phyloP scores from a whole-genome alignment of 371 early-diverging fungal genomes.

The Syncephalastrum monosporum region DNA sequence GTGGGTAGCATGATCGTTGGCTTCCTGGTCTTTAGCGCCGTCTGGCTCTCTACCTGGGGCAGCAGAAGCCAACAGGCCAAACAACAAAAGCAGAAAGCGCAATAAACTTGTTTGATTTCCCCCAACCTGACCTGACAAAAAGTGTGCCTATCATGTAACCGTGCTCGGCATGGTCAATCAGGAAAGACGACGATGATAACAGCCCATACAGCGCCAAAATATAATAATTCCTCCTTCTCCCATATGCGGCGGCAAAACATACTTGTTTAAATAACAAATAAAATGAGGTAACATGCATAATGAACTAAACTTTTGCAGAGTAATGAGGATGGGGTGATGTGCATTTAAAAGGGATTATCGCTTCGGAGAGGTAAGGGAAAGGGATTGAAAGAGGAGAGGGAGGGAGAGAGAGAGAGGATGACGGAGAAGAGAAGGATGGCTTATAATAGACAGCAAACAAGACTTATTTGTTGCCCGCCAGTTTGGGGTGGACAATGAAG shows the following conservation, averaged over 20 bases:
- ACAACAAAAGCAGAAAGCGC: conserved; percentile 15
- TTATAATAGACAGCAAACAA: no score
- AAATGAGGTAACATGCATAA: conserved; percentile 1
- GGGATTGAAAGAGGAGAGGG: neutral
- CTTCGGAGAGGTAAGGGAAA: no score
- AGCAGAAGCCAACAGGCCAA: conserved; percentile 10
- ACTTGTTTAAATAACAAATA: conserved; percentile 1
- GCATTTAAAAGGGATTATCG: no score
- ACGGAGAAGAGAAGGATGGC: no score
- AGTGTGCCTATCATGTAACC: no score
- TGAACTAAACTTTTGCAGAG: no score
- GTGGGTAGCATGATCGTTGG: conserved; percentile 80
- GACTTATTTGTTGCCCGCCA: conserved; percentile 3
- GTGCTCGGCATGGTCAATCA: no score
- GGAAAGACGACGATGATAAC: no score
- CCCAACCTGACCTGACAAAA: neutral
- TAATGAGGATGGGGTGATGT: no score
- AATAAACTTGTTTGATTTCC: conserved; percentile 8
- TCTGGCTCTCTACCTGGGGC: conserved; percentile 71
- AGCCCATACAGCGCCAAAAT: no score
- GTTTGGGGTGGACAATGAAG: conserved; percentile 64
- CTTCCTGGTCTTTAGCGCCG: conserved; percentile 79
- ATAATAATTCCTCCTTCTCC: neutral
- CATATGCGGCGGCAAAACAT: neutral
- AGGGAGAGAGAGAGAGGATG: neutral